Evolutionary conservation across 2,329 filamentous ascomycete genomes (phyloP).

Genomic region (Didymosphaeria variabile): DNA sequence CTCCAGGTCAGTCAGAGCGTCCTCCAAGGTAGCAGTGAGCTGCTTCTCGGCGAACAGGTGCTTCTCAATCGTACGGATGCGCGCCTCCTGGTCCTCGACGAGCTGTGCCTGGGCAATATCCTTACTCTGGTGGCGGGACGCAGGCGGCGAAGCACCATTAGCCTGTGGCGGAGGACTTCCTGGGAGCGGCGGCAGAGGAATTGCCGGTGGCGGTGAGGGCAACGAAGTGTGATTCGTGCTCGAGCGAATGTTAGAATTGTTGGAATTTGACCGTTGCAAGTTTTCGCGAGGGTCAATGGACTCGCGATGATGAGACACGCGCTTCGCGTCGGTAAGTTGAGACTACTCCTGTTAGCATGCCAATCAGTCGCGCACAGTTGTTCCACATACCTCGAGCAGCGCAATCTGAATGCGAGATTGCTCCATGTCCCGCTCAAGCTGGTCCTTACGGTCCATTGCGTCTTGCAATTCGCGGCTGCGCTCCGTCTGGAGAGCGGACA

Average conservation of each 20-base stretch:
- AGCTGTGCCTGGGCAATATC: constrained; percentile 81
- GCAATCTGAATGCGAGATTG: constrained; percentile 80
- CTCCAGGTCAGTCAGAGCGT: constrained; percentile 93
- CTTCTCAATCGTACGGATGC: constrained; percentile 95
- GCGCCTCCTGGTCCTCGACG: constrained; percentile 92
- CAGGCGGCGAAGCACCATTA: constrained; percentile 65
- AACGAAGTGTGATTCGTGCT: constrained; percentile 82
- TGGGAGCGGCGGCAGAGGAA: constrained; percentile 93
- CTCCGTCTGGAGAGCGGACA: constrained; percentile 72
- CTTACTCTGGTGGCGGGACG: constrained; percentile 80
- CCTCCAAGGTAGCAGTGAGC: constrained; percentile 92
- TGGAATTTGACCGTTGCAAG: constrained; percentile 65
- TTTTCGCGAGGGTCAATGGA: constrained; percentile 56
- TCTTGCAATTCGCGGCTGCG: constrained; percentile 54
- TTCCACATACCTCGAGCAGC: constrained; percentile 73
- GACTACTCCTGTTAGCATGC: constrained; percentile 56
- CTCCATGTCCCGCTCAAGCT: constrained; percentile 71
- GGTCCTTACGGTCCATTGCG: constrained; percentile 51
- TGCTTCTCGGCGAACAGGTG: constrained; percentile 96
- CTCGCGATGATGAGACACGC: constrained; percentile 57
- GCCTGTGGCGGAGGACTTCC: constrained; percentile 57
- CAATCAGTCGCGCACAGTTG: neutral
- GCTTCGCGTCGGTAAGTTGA: constrained; percentile 68
- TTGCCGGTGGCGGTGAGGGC: constrained; percentile 92
- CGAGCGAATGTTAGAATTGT: constrained; percentile 80